Base-by-base conservation (phyloP, 441 rosid species). In the Pelargonium fulgidum region DNA sequence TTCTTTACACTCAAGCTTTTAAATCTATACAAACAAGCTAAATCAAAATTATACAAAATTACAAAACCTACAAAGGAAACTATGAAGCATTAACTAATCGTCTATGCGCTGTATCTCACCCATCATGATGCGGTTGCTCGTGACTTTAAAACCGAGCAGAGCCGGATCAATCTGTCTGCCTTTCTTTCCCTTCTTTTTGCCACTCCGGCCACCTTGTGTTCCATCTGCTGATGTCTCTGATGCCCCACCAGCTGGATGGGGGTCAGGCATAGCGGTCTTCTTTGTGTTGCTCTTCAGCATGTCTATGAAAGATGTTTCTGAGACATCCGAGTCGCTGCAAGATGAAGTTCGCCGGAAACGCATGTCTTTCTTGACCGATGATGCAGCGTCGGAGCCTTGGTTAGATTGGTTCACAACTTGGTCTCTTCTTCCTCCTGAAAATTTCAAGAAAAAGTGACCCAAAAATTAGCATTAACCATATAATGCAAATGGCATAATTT, bases 261-360 rank as follows among this genome's bases (percentile, higher is more conserved):
- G 64, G 29, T 80, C 83, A 26, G 74, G 69, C 0, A 4, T 59
- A 16, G 71, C 58, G 11, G 66, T 74, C 79, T 85, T 87, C 81
- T 82, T 79, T 16, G 75, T 58, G 59, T 72, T 80, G 65, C 76
- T 84, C 76, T 81, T 85, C 73, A 87, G 77, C 93, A 85, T 86
- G 78, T 88, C 86, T 8, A 84, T 84, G 64, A 85, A 87, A 0
- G 89, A 83, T n/a, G 91, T 70, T 68, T 86, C 88, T 0, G 91
- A 73, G 9, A 68, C 77, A 2, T 75, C 81, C 41, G 77, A 82
- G 52, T 80, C 83, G 7, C 76, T 68, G 56, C 52, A 81, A 3
- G 86, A 83, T 14, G 80, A 72, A 10, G 83, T 75, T 8, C 78
- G 76, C 17, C 77, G 77, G 54, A 75, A 79, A 1, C 71, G 70